Evolutionary conservation across 257 asterid genomes (phyloP).

Genomic region (Handroanthus guayacan): DNA sequence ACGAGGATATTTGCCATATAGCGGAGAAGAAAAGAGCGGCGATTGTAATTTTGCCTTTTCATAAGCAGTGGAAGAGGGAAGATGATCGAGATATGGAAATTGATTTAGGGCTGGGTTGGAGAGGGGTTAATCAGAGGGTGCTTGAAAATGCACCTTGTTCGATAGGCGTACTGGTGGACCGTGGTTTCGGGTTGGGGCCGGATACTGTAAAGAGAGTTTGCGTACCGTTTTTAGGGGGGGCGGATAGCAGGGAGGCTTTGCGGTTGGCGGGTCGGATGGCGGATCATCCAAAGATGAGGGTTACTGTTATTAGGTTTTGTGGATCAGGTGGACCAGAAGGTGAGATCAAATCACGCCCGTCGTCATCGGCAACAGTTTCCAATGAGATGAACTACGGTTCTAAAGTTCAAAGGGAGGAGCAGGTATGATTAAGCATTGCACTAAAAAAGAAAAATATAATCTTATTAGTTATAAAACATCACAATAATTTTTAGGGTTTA

Average conservation of each 20-base stretch:
- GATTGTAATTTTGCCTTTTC: slow-evolving; percentile 40
- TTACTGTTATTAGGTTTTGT: slow-evolving; percentile 13
- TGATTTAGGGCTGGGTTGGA: slow-evolving; percentile 45
- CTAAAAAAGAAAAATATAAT: too few relatives aligned
- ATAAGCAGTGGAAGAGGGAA: slow-evolving; percentile 44
- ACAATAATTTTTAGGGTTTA: too few relatives aligned
- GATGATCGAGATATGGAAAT: slow-evolving; percentile 34
- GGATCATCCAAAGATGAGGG: slow-evolving; percentile 19
- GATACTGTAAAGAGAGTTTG: slow-evolving; percentile 15
- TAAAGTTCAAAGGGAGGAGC: not conserved
- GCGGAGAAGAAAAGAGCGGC: slow-evolving; percentile 44
- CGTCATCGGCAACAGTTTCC: not conserved
- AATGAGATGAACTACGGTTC: too few relatives aligned
- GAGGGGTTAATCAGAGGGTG: slow-evolving; percentile 45
- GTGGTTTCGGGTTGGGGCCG: slow-evolving; percentile 33
- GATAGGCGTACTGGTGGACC: slow-evolving; percentile 46
- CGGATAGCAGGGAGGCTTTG: slow-evolving; percentile 27
- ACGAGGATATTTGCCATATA: slow-evolving; percentile 48
- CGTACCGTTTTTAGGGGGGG: slow-evolving; percentile 16
- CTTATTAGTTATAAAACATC: too few relatives aligned
- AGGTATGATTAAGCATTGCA: not conserved
- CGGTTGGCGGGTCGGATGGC: slow-evolving; percentile 30
- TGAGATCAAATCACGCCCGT: not conserved
- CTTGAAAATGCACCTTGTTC: slow-evolving; percentile 40
- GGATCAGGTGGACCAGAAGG: not conserved